Evolutionary conservation across 1,284 basidiomycete genomes (phyloP).

Genomic region (Fomes fomentarius): DNA sequence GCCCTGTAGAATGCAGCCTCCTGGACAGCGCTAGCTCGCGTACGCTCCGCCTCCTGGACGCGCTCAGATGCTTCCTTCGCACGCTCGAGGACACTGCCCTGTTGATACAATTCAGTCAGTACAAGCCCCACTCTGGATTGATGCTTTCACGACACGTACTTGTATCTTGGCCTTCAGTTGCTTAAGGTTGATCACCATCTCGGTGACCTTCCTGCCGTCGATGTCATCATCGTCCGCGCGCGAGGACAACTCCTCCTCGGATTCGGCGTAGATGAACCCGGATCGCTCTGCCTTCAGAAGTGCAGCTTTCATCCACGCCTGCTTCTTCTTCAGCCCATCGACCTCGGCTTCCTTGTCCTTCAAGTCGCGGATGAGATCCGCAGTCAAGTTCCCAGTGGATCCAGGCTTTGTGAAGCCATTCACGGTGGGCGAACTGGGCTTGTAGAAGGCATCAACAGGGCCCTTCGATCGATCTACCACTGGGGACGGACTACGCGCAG

Average conservation of each 20-base stretch:
- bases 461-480: constrained; percentile 54
- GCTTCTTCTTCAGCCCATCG: constrained; percentile 77
- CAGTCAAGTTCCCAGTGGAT: constrained; percentile 70
- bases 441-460: constrained; percentile 64
- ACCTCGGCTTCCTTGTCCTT: constrained; percentile 83
- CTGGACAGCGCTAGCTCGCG: constrained; percentile 82
- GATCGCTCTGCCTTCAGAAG: constrained; percentile 78
- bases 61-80: constrained; percentile 79
- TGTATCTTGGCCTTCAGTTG: constrained; percentile 88
- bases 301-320: constrained; percentile 87
- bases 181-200: constrained; percentile 85
- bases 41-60: constrained; percentile 80
- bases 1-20: constrained; percentile 97
- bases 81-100: constrained; percentile 78
- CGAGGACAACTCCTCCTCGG: constrained; percentile 42
- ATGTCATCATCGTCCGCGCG: constrained; percentile 39
- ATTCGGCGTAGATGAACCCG: constrained; percentile 75
- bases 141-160: constrained; percentile 49
- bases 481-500: constrained; percentile 68
- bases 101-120: constrained; percentile 1
- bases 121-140: constrained; percentile 3
- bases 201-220: constrained; percentile 55
- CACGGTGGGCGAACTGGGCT: constrained; percentile 56
- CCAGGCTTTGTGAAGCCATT: constrained; percentile 56
- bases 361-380: constrained; percentile 77